Evolutionary conservation across 768 basidiomycete species (phyloP).

Genomic region (Hebeloma cylindrosporum): DNA sequence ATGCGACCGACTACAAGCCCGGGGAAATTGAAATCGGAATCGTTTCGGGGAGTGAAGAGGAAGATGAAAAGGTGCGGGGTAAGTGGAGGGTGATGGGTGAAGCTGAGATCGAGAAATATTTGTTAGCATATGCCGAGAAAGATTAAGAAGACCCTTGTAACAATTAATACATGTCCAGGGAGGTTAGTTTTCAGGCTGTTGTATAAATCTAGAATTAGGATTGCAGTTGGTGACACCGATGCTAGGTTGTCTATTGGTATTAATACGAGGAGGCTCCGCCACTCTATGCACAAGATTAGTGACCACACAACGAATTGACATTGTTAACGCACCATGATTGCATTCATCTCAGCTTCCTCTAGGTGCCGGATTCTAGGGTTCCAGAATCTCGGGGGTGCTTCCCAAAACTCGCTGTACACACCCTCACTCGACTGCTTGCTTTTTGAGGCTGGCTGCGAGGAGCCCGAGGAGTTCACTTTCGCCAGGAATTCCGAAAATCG

Average conservation of each 20-base stretch:
- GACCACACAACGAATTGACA: background rate
- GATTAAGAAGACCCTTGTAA: too few relatives aligned
- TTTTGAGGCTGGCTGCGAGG: conserved; percentile 18
- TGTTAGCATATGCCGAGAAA: conserved; percentile 88
- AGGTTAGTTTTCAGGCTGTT: conserved; percentile 7
- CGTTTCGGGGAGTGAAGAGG: conserved; percentile 73
- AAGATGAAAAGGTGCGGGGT: conserved; percentile 69
- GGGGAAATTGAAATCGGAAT: conserved; percentile 97
- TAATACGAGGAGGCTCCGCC: conserved; percentile 73
- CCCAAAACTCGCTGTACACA: conserved; percentile 56
- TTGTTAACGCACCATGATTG: conserved; percentile 53
- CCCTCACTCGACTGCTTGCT: conserved; percentile 2
- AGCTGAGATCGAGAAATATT: conserved; percentile 73
- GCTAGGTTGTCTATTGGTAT: conserved; percentile 42
- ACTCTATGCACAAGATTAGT: conserved; percentile 40
- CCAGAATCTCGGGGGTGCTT: conserved; percentile 64
- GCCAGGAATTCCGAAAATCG: conserved; percentile 46
- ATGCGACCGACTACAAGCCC: conserved; percentile 94
- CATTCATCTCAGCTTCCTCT: conserved; percentile 61
- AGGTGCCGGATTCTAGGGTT: conserved; percentile 47
- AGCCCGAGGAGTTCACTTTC: conserved; percentile 30
- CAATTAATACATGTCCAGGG: too few relatives aligned
- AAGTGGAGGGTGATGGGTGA: conserved; percentile 79
- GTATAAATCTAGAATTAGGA: conserved; percentile 17
- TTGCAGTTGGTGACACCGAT: conserved; percentile 12